Percentiles rank a stretch among this genome's conserved stretches.
Conservation (phyloP, 176 grass and related monocot genomes). For the Ensete glaucum region DNA sequence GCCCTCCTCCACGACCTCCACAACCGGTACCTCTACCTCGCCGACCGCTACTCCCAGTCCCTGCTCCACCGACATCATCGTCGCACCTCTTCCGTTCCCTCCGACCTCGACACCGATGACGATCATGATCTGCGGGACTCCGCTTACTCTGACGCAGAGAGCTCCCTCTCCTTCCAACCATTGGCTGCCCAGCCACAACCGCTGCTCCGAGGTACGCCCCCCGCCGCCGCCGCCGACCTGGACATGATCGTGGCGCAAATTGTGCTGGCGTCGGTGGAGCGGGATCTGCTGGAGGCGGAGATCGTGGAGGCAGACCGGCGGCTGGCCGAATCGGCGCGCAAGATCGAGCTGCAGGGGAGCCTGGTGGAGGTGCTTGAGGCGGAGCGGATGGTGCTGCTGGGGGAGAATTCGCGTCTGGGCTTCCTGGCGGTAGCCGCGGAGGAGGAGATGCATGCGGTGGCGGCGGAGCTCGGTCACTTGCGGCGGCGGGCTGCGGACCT, state of each 20-base stretch:
- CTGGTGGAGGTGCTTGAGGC: conserved; percentile 86
- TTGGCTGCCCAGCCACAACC: background rate
- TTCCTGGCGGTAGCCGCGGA: conserved; percentile 45
- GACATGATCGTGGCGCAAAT: conserved; percentile 52
- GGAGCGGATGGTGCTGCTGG: conserved; percentile 76
- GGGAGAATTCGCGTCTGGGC: conserved; percentile 74
- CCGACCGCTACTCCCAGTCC: conserved; percentile 76
- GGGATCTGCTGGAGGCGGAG: conserved; percentile 49
- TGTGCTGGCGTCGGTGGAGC: conserved; percentile 42
- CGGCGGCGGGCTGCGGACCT: conserved; percentile 61
- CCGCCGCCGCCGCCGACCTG: background rate
- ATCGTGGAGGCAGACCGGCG: conserved; percentile 25
- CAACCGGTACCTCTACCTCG: conserved; percentile 90
- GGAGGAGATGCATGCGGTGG: conserved; percentile 38
- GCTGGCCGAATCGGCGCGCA: conserved; percentile 33
- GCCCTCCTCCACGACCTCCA: conserved; percentile 76
- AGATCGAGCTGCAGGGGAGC: conserved; percentile 91
- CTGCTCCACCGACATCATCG: conserved; percentile 18
- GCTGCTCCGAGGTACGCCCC: background rate
- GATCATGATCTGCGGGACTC: conserved; percentile 13
- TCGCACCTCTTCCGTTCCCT: conserved; percentile 8
- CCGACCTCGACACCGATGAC: conserved; percentile 30
- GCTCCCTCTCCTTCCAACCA: conserved; percentile 74
- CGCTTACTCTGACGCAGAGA: conserved; percentile 64
- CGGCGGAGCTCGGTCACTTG: conserved; percentile 60